Percentiles rank a stretch among this genome's conserved stretches.
Evolutionary conservation across 2,329 filamentous ascomycete genomes (phyloP).

Genomic region (Colletotrichum tanaceti): DNA sequence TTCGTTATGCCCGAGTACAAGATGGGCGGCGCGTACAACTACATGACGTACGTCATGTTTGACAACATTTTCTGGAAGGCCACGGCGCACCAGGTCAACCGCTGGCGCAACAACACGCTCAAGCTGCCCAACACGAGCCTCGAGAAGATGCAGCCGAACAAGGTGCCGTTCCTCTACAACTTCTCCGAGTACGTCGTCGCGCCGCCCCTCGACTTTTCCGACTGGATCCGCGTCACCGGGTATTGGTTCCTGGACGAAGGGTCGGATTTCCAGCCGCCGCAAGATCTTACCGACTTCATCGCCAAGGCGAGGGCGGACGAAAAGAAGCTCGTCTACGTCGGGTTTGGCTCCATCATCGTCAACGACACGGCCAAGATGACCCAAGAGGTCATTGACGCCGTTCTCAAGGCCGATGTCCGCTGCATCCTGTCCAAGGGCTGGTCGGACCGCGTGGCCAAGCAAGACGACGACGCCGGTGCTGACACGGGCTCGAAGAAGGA

Average conservation of each 20-base stretch:
- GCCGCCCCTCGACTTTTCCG: slow-evolving; percentile 92
- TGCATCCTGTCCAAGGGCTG: slow-evolving; percentile 97
- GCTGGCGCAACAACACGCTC: slow-evolving; percentile 86
- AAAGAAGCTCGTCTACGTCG: slow-evolving; percentile 96
- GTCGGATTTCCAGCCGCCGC: slow-evolving; percentile 74
- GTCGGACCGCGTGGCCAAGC: slow-evolving; percentile 76
- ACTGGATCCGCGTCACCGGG: slow-evolving; percentile 97
- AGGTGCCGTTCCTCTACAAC: slow-evolving; percentile 98
- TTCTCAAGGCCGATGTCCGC: slow-evolving; percentile 89
- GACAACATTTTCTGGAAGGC: slow-evolving; percentile 97
- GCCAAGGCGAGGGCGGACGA: slow-evolving; percentile 80
- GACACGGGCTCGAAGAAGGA: slow-evolving; percentile 60
- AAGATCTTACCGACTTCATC: slow-evolving; percentile 84
- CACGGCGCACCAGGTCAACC: slow-evolving; percentile 90
- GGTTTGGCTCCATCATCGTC: slow-evolving; percentile 96
- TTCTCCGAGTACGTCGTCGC: slow-evolving; percentile 95
- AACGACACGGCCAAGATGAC: slow-evolving; percentile 89
- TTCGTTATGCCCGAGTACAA: slow-evolving; percentile 94
- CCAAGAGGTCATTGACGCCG: slow-evolving; percentile 90
- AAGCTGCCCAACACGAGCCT: slow-evolving; percentile 83
- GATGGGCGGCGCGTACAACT: slow-evolving; percentile 95
- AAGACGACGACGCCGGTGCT: slow-evolving; percentile 46
- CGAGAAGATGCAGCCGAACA: slow-evolving; percentile 94
- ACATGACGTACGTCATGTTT: slow-evolving; percentile 94
- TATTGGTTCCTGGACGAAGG: slow-evolving; percentile 97